Conservation (phyloP, 2,329 filamentous ascomycete genomes). For the Lecanicillium sp. region DNA sequence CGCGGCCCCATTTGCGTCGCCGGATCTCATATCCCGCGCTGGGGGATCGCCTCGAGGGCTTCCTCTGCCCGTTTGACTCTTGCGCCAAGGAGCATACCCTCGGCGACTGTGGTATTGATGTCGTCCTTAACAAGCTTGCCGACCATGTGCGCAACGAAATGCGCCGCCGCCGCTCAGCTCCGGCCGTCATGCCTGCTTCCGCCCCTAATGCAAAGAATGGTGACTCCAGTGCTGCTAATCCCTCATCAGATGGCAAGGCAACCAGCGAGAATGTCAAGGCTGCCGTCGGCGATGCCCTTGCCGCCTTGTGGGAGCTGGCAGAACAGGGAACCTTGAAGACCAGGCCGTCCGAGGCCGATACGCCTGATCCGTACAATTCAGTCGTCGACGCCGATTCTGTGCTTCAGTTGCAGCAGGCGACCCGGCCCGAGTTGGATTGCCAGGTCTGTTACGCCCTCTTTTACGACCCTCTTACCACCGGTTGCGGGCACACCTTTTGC, state of each 20-base stretch:
- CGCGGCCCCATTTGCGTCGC: constrained; percentile 52
- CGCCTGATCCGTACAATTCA: constrained; percentile 6
- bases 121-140: constrained; percentile 66
- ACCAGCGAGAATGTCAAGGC: too few species aligned
- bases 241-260: too few species aligned
- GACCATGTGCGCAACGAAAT: constrained; percentile 51
- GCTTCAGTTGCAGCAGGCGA: constrained; percentile 49
- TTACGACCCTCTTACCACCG: constrained; percentile 73
- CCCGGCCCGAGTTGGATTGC: constrained; percentile 71
- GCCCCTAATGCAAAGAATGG: too few species aligned
- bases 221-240: too few species aligned
- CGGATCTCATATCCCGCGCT: constrained; percentile 73
- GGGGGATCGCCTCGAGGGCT: constrained; percentile 58
- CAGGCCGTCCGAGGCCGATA: constrained; percentile 12
- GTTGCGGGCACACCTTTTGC: constrained; percentile 87
- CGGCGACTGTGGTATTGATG: constrained; percentile 70
- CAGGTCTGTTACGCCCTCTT: constrained; percentile 81
- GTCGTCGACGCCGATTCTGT: constrained; percentile 23
- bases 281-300: too few species aligned
- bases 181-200: too few species aligned
- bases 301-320: too few species aligned
- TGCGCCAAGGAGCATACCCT: constrained; percentile 67
- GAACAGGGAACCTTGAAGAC: constrained; percentile 10
- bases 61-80: constrained; percentile 62
- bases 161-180: not conserved